These are phyloP conservation scores for Salvia rosmarinus DNA, from an alignment of 257 asterid genomes.

Conservation along the genomic window DNA sequence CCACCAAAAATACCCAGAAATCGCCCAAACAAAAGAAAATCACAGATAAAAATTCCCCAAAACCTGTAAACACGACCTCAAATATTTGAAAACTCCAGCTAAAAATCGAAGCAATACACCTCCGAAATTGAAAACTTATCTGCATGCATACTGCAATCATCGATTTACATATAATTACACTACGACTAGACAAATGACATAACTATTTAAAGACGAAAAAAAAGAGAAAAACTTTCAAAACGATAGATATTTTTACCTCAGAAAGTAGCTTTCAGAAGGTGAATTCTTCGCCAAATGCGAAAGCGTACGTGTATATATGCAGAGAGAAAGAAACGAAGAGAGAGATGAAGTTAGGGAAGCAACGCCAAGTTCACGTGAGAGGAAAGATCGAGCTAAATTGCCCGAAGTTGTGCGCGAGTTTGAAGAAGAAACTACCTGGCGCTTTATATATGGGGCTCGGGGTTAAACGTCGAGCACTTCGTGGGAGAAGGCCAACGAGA, in stretches of 20 bases:
- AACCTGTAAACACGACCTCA: not conserved
- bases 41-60: not conserved
- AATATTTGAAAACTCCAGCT: conserved; percentile 14
- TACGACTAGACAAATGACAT: not conserved
- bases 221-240: not conserved
- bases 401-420: not conserved
- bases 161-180: not conserved
- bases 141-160: conserved; percentile 25
- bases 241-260: conserved; percentile 27
- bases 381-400: not conserved
- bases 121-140: not conserved
- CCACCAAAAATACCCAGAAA: conserved; percentile 1
- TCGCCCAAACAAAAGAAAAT: not conserved
- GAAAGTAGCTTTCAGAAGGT: conserved; percentile 27
- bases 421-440: conserved; percentile 16
- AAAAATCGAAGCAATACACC: not conserved
- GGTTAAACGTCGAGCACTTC: conserved; percentile 40
- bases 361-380: conserved; percentile 45
- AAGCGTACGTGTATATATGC: not conserved
- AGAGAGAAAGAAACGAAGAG: conserved; percentile 2
- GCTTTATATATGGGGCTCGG: conserved; percentile 36
- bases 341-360: conserved; percentile 33
- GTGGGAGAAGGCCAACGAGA: not conserved
- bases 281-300: not conserved
- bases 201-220: not conserved